Base-by-base conservation (phyloP, 495 filamentous ascomycete genomes). In the Aspergillus ellipticus region DNA sequence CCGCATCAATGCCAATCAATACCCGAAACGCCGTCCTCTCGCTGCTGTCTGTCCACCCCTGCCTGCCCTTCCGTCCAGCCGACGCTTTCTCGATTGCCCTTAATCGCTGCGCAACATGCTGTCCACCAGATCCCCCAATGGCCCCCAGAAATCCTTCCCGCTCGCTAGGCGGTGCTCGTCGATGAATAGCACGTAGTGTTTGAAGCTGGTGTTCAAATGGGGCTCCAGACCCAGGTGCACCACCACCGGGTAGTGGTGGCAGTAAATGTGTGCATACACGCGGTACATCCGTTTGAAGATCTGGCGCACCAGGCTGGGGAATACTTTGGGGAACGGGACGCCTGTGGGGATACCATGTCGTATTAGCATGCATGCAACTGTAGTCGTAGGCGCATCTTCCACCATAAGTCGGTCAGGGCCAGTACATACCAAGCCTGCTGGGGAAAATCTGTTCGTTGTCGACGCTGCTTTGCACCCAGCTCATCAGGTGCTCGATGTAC, bases 241-340 rank as follows among this genome's bases (percentile, higher is more conserved):
- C 49, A 98, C 87, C 42, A 98, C 94, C 15, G 92, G 92, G 73
- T 98, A 98, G 75, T 98, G 94, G 71, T 98, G 94, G 81, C 94
- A 98, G 81, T 98, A 98, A 63, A 98, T 96, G 72, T 98, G 94
- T 35, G 94, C 94, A 73, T 98, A 98, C 49, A 98, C 93, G 55
- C 94, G 89, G 74, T 97, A 98, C 71, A 98, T 85, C 60, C 94
- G 88, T 80, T 98, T 98, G 82, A 97, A 96, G 61, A 98, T 86
- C 76, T 96, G 91, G 51, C 90, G 87, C 45, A 96, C 82, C 51
- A 94, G 83, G 55, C 85, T 77, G 33, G 89, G 85, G 74, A 98
- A 98, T 13, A 84, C 85, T 70, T 96, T 96, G 39, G 94, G 93
- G 74, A 98, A 98, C 4, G 94, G 88, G 4, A 97, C 92, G 59